These are phyloP conservation scores for Aspergillus incahuasiensis DNA, from an alignment of 495 filamentous ascomycete species.

Conservation along the genomic window DNA sequence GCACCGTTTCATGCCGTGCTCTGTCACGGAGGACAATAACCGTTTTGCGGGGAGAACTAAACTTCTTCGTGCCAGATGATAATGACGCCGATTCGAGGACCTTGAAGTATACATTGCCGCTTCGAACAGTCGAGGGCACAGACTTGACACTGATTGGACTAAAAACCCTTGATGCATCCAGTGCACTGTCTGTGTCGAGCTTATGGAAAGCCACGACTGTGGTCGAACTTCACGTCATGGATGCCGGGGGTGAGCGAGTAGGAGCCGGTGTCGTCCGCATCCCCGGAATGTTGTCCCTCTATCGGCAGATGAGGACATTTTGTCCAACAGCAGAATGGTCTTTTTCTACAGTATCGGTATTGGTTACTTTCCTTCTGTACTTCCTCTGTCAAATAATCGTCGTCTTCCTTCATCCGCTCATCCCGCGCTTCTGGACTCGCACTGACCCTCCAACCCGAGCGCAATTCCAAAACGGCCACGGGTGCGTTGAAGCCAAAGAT, in stretches of 20 bases:
- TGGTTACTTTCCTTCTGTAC: slow-evolving; percentile 36
- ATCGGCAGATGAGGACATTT: slow-evolving; percentile 54
- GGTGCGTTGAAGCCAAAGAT: background rate
- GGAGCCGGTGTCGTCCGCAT: slow-evolving; percentile 60
- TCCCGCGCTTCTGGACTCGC: background rate
- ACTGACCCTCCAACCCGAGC: background rate
- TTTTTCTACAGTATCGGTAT: background rate
- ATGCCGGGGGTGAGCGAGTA: slow-evolving; percentile 37
- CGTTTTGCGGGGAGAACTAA: slow-evolving; percentile 16
- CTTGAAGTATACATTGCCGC: slow-evolving; percentile 57
- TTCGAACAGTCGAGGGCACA: slow-evolving; percentile 48
- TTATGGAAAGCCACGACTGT: slow-evolving; percentile 63
- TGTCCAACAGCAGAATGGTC: slow-evolving; percentile 13
- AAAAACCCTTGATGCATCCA: slow-evolving; percentile 57
- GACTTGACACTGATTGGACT: slow-evolving; percentile 55
- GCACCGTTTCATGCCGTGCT: slow-evolving; percentile 57
- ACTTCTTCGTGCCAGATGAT: slow-evolving; percentile 47
- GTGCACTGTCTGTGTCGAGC: slow-evolving; percentile 46
- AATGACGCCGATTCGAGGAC: slow-evolving; percentile 53
- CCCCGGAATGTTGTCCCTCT: slow-evolving; percentile 44
- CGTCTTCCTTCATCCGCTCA: slow-evolving; percentile 53
- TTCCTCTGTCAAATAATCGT: slow-evolving; percentile 52
- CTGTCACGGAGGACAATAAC: slow-evolving; percentile 53
- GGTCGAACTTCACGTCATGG: slow-evolving; percentile 51
- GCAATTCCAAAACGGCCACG: background rate